Percentiles rank a stretch among this genome's conserved stretches.
Evolutionary conservation across 495 filamentous ascomycete genomes (phyloP).

Genomic region (Aspergillus sclerotioniger): DNA sequence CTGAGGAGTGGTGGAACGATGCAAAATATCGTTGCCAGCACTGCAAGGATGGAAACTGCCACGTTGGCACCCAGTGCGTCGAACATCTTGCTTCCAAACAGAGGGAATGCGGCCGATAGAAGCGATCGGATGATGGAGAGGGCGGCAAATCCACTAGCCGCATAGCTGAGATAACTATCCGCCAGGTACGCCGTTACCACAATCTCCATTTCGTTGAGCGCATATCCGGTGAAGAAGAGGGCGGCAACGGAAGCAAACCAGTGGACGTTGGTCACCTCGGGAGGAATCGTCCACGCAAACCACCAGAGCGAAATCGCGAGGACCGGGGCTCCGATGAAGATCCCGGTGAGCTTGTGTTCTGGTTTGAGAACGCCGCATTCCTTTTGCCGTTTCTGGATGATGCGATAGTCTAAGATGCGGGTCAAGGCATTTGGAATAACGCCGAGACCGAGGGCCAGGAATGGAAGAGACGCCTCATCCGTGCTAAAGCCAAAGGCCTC

Average conservation of each 20-base stretch:
- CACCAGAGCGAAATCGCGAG: constrained; percentile 38
- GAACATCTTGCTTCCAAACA: constrained; percentile 42
- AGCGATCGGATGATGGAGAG: constrained; percentile 37
- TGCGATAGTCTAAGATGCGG: constrained; percentile 30
- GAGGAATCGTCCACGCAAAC: constrained; percentile 47
- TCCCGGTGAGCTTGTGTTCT: constrained; percentile 43
- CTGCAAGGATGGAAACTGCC: constrained; percentile 36
- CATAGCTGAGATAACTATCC: constrained; percentile 44
- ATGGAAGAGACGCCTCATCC: constrained; percentile 33
- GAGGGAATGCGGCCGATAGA: constrained; percentile 37
- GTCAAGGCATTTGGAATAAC: constrained; percentile 27
- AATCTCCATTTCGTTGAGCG: constrained; percentile 42
- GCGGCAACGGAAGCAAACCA: constrained; percentile 39
- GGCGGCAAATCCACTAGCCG: constrained; percentile 41
- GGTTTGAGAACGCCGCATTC: constrained; percentile 18
- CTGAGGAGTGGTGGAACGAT: constrained; percentile 32
- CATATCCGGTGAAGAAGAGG: constrained; percentile 40
- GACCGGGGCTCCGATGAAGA: constrained; percentile 37
- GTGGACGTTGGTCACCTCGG: constrained; percentile 15
- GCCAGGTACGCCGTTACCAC: constrained; percentile 40
- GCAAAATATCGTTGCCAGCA: constrained; percentile 38
- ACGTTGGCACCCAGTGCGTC: constrained; percentile 33
- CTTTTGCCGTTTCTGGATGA: constrained; percentile 11
- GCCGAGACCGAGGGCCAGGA: constrained; percentile 39
- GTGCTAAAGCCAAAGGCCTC: constrained; percentile 28